A percentile compares a stretch with the other conserved stretches of the same genome.
These are phyloP conservation scores for Clohesyomyces aquaticus DNA, from an alignment of 495 filamentous ascomycete species.

Conservation along the genomic window DNA sequence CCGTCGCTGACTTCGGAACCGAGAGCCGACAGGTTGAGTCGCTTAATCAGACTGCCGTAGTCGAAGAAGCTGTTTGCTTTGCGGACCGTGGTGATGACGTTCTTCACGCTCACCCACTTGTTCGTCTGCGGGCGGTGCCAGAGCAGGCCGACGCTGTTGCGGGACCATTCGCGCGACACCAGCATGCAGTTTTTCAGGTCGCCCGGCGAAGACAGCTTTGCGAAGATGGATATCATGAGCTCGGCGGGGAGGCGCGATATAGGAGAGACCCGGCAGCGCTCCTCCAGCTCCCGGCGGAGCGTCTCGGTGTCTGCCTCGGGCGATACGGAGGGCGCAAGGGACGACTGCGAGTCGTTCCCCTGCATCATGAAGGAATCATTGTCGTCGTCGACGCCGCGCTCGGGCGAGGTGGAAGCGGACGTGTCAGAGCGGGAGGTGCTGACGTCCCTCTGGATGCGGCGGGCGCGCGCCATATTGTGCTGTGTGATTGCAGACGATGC, in stretches of 20 bases:
- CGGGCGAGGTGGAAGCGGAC: slow-evolving; percentile 80
- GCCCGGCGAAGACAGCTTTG: slow-evolving; percentile 69
- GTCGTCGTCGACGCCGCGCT: slow-evolving; percentile 70
- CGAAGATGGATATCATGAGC: slow-evolving; percentile 89
- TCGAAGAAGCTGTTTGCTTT: slow-evolving; percentile 72
- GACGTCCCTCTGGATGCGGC: slow-evolving; percentile 37
- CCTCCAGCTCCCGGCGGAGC: slow-evolving; percentile 73
- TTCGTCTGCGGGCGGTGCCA: slow-evolving; percentile 94
- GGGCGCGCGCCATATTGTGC: slow-evolving; percentile 38
- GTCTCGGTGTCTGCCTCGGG: slow-evolving; percentile 53
- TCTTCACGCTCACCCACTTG: slow-evolving; percentile 75
- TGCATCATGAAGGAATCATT: slow-evolving; percentile 87
- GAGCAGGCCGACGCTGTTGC: slow-evolving; percentile 87
- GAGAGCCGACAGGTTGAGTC: slow-evolving; percentile 84
- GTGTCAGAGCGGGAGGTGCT: slow-evolving; percentile 54
- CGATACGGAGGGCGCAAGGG: slow-evolving; percentile 61
- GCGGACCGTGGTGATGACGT: slow-evolving; percentile 75
- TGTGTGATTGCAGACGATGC: slow-evolving; percentile 4
- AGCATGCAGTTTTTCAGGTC: slow-evolving; percentile 89
- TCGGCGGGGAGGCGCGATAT: slow-evolving; percentile 88
- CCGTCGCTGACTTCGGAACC: slow-evolving; percentile 82
- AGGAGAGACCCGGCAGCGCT: slow-evolving; percentile 64
- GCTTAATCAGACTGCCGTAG: slow-evolving; percentile 84
- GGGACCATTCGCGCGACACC: slow-evolving; percentile 89
- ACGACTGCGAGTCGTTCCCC: slow-evolving; percentile 88